A percentile compares a stretch with the other conserved stretches of the same genome.
phyloP scores from a whole-genome alignment of 2,329 filamentous ascomycete genomes.

The Sordariomycetes sp. region DNA sequence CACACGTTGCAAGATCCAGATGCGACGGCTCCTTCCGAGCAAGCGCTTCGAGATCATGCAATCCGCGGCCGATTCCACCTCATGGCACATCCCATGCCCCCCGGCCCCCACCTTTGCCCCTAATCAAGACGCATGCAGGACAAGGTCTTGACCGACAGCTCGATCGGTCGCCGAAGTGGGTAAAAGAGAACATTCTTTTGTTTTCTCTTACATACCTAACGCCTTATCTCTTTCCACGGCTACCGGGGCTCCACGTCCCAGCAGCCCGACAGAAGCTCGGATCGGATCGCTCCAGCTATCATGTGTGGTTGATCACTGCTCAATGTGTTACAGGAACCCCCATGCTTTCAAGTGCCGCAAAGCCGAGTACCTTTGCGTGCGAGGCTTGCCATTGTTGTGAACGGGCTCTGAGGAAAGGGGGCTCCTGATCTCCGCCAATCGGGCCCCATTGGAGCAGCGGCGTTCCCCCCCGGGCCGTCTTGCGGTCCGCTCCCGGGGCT shows the following conservation, averaged over 20 bases:
- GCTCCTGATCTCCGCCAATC: background rate
- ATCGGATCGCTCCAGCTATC: background rate
- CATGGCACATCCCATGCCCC: background rate
- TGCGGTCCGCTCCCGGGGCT: background rate
- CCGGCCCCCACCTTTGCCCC: background rate
- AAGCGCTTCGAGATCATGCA: background rate
- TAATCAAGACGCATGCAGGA: background rate
- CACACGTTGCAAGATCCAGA: background rate
- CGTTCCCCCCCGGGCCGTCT: background rate
- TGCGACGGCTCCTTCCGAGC: background rate
- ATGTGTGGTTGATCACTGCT: background rate
- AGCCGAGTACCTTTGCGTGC: background rate
- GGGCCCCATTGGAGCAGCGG: background rate
- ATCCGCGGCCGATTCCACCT: background rate
- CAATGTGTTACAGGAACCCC: background rate
- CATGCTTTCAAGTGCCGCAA: background rate
- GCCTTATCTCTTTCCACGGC: background rate
- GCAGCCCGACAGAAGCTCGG: background rate
- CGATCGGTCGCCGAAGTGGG: background rate
- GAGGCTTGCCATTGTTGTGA: background rate
- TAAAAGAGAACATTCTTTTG: background rate
- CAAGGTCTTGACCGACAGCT: slow-evolving; percentile 1
- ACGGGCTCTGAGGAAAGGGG: background rate
- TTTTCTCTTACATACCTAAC: slow-evolving; percentile 3
- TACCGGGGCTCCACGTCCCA: background rate